Percentiles rank a stretch among this genome's conserved stretches.
Evolutionary conservation across 768 basidiomycete species (phyloP).

Genomic region (Dentipellis fragilis): DNA sequence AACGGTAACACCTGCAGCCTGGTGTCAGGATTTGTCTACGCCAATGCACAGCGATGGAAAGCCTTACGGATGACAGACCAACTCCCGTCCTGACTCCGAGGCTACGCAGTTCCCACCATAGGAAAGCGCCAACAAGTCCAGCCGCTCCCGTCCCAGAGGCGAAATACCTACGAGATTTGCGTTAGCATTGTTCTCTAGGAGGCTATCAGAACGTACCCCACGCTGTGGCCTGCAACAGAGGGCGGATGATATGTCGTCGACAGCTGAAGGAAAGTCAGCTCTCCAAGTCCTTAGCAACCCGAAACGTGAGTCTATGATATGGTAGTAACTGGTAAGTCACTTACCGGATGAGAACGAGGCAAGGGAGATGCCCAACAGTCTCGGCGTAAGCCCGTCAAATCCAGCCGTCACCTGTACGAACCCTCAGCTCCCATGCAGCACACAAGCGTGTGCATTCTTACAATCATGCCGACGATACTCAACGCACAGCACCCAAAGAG

Average conservation of each 20-base stretch:
- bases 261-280: conserved; percentile 90
- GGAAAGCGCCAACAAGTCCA: conserved; percentile 81
- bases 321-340: not conserved
- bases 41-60: not conserved
- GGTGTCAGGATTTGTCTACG: not conserved
- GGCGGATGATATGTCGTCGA: conserved; percentile 70
- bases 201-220: conserved; percentile 43
- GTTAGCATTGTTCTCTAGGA: not conserved
- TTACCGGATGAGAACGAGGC: conserved; percentile 7
- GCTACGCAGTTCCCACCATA: conserved; percentile 91
- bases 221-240: conserved; percentile 63
- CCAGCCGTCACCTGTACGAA: conserved; percentile 9
- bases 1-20: conserved; percentile 64
- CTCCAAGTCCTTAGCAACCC: conserved; percentile 62
- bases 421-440: not conserved
- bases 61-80: conserved; percentile 67
- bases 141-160: conserved; percentile 92
- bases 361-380: conserved; percentile 12
- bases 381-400: conserved; percentile 6
- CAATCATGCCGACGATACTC: conserved; percentile 81
- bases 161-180: conserved; percentile 55
- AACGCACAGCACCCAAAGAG: conserved; percentile 65
- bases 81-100: conserved; percentile 80
- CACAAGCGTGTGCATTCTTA: conserved; percentile 27
- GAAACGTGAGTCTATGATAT: not conserved